Percentiles rank a stretch among this genome's conserved stretches.
These are phyloP conservation scores for Chlorociboria aeruginascens DNA, from an alignment of 495 filamentous ascomycete genomes.

Conservation along the genomic window DNA sequence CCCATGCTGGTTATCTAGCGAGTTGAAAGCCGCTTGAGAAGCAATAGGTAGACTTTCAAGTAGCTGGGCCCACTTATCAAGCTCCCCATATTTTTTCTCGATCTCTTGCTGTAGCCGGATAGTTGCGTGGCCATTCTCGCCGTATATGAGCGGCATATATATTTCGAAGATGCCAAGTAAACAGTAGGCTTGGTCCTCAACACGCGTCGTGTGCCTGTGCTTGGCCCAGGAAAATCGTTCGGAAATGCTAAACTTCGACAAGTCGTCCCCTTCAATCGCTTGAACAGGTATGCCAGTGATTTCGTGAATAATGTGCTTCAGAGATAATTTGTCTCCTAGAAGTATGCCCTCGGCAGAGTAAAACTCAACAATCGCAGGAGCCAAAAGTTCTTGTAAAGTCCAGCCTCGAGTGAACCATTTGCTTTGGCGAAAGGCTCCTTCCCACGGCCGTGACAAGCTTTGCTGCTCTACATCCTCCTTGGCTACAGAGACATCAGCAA, in stretches of 20 bases:
- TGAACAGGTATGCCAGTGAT: slow-evolving; percentile 12
- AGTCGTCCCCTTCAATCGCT: slow-evolving; percentile 7
- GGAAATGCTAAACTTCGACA: slow-evolving; percentile 1
- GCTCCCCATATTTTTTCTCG: background rate
- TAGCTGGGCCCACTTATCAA: background rate
- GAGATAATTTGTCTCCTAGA: slow-evolving; percentile 3
- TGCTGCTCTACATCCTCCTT: too few relatives aligned
- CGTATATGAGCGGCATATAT: slow-evolving; percentile 21
- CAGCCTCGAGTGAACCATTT: slow-evolving; percentile 20
- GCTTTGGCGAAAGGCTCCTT: slow-evolving; percentile 10
- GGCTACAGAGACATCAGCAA: too few relatives aligned
- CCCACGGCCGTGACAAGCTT: too few relatives aligned
- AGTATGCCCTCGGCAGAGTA: slow-evolving; percentile 1
- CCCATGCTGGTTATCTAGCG: background rate
- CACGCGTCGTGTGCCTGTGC: slow-evolving; percentile 17
- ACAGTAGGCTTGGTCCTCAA: slow-evolving; percentile 15
- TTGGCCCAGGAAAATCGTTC: slow-evolving; percentile 20
- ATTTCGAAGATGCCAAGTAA: slow-evolving; percentile 18
- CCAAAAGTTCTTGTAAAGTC: slow-evolving; percentile 18
- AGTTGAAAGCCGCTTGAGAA: slow-evolving; percentile 5
- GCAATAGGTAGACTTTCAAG: slow-evolving; percentile 3
- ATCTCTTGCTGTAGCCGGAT: slow-evolving; percentile 3
- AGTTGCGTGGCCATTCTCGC: too few relatives aligned
- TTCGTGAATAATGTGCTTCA: slow-evolving; percentile 2
- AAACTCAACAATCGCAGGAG: background rate